These are phyloP conservation scores for Boletus sp. DNA, from an alignment of 768 basidiomycete species.

Conservation along the genomic window DNA sequence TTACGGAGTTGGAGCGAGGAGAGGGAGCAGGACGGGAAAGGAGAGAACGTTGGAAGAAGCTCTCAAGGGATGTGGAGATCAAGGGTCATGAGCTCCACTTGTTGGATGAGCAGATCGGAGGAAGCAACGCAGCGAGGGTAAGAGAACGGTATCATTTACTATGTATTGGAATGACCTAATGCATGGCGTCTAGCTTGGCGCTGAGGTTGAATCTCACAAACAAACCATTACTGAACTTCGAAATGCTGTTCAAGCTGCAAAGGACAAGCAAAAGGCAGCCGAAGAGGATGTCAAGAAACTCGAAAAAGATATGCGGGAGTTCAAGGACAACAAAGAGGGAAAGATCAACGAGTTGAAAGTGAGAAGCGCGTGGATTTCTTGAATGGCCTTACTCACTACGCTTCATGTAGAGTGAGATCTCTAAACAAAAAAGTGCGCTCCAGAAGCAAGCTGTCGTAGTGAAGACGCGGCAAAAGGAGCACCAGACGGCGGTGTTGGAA, in stretches of 20 bases:
- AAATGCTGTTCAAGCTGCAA: conserved; percentile 57
- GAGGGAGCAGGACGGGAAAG: conserved; percentile 50
- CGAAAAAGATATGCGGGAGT: conserved; percentile 96
- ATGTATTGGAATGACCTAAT: neutral
- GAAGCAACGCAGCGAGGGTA: conserved; percentile 88
- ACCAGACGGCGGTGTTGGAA: conserved; percentile 84
- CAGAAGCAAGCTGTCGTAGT: conserved; percentile 79
- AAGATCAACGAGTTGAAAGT: conserved; percentile 95
- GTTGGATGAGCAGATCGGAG: conserved; percentile 79
- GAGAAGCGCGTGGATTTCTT: conserved; percentile 8
- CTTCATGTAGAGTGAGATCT: conserved; percentile 57
- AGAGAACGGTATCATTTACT: conserved; percentile 23
- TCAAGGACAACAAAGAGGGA: conserved; percentile 98
- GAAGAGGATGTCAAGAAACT: conserved; percentile 80
- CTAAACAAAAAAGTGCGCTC: conserved; percentile 74
- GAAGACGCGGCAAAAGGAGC: conserved; percentile 86
- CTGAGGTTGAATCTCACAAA: conserved; percentile 75
- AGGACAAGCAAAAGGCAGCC: conserved; percentile 75
- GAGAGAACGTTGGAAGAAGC: conserved; percentile 59
- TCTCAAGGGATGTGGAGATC: conserved; percentile 75
- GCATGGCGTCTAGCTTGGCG: conserved; percentile 57
- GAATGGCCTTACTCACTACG: neutral
- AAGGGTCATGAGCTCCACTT: conserved; percentile 84
- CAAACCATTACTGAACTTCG: conserved; percentile 58
- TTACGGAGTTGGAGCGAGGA: conserved; percentile 54